Evolutionary conservation across 2,329 filamentous ascomycete species (phyloP), one percentile per base, ranked within the genome.

Genomic region (Cadophora sp.): DNA sequence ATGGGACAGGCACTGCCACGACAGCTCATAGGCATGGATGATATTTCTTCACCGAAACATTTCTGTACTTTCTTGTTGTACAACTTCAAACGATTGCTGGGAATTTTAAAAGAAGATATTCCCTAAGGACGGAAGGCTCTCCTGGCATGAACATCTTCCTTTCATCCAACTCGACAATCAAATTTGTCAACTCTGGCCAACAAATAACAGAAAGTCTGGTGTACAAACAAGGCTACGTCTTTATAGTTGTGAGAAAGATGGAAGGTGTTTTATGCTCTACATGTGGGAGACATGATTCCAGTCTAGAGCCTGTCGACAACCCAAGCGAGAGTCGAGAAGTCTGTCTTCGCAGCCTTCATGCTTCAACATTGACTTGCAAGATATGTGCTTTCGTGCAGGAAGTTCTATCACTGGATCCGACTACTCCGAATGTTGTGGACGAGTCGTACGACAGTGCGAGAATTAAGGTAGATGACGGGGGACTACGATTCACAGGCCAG

Each of bases 401-500:
- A 6, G 11, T 58, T 13, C 27, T 62, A 20, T 45, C 18, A 27
- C n/a, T 36, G 55, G 64, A 62, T 58, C 39, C 20, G 18, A 62
- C 64, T 5, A 62, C 64, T 7, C 64, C 59, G 30, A 33, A 22
- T 2, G n/a, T 20, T 13, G 41, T 1, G 27, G 9, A 55, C n/a
- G 24, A 16, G 13, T 48, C 24, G 14, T 59, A 66, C 56, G 39
- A 62, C n/a, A 50, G n/a, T 24, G 41, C 59, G 1, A 66, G 18
- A 14, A 39, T 66, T 6, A 39, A 53, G 24, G 59, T 66, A 14
- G 59, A 66, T 20, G 59, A 53, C 16, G 36, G 45, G 20, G 64
- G 64, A n/a, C 41, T 59, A 24, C 48, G 59, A 51, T 66, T 66
- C 41, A 66, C 64, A 14, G 64, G 64, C 1, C 51, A 66, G 33